Conservation (phyloP, 2,329 filamentous ascomycete genomes). For the Diplodia corticola region DNA sequence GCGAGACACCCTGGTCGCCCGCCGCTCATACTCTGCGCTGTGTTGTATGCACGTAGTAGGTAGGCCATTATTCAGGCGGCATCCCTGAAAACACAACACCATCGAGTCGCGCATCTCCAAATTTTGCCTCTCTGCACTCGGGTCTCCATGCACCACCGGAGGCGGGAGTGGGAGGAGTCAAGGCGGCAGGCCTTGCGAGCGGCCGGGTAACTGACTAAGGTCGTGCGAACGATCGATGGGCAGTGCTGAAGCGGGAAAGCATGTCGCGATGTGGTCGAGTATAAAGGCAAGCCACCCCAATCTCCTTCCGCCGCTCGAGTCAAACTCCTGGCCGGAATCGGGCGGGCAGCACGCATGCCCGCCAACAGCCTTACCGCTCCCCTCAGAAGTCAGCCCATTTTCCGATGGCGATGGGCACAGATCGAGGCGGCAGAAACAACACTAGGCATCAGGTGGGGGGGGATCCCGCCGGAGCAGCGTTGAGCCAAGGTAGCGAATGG, state of each 20-base stretch:
- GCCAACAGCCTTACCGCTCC: conserved; percentile 9
- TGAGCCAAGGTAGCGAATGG: neutral
- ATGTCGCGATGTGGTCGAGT: neutral
- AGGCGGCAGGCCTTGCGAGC: neutral
- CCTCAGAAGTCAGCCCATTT: neutral
- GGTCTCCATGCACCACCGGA: no score
- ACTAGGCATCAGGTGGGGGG: neutral
- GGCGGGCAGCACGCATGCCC: neutral
- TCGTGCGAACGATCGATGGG: no score
- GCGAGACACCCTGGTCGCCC: no score
- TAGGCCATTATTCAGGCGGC: no score
- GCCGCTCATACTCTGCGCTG: no score
- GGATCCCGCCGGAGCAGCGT: neutral
- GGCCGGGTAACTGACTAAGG: conserved; percentile 6
- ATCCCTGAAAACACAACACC: no score
- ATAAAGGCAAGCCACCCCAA: neutral
- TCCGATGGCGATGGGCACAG: neutral
- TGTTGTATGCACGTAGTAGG: no score
- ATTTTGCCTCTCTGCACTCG: no score
- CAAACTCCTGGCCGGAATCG: neutral
- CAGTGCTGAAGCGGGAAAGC: neutral
- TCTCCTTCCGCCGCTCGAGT: neutral
- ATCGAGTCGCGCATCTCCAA: no score
- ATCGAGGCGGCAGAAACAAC: conserved; percentile 2
- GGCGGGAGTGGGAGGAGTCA: neutral